phyloP scores from a whole-genome alignment of 2,329 filamentous ascomycete genomes.

The Microcyclospora pomicola region DNA sequence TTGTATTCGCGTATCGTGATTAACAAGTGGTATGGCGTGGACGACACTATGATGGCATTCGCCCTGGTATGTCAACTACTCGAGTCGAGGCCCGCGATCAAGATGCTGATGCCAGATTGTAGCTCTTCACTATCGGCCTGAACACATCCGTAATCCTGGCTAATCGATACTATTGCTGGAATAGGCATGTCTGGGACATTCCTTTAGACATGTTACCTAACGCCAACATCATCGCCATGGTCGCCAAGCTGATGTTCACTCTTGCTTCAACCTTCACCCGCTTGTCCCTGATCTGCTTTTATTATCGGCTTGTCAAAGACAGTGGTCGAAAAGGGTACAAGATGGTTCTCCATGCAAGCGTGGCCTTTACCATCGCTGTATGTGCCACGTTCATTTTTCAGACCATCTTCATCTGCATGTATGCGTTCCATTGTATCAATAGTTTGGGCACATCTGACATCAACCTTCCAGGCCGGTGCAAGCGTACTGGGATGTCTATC shows the following conservation, averaged over 20 bases:
- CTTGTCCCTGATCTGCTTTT: constrained; percentile 32
- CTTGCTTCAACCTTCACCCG: constrained; percentile 30
- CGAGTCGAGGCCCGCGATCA: neutral
- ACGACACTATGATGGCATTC: constrained; percentile 29
- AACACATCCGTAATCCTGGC: constrained; percentile 29
- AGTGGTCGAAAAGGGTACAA: constrained; percentile 26
- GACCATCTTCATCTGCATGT: constrained; percentile 28
- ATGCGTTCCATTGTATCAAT: constrained; percentile 6
- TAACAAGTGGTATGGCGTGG: constrained; percentile 30
- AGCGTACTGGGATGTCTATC: constrained; percentile 30
- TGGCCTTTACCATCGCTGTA: constrained; percentile 25
- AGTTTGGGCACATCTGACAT: constrained; percentile 5
- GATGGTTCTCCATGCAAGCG: constrained; percentile 26
- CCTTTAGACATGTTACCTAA: constrained; percentile 9
- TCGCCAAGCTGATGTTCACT: constrained; percentile 29
- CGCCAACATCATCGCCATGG: constrained; percentile 27
- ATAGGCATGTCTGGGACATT: constrained; percentile 31
- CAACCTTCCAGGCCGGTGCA: constrained; percentile 20
- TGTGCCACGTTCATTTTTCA: constrained; percentile 26
- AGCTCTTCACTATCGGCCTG: constrained; percentile 27
- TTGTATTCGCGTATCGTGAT: constrained; percentile 28
- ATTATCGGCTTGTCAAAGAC: constrained; percentile 31
- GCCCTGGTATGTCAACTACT: constrained; percentile 21
- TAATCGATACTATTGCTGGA: constrained; percentile 29
- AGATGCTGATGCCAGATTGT: constrained; percentile 1